phyloP scores from a whole-genome alignment of 179 eudicot genomes.

The Patellifolia procumbens region DNA sequence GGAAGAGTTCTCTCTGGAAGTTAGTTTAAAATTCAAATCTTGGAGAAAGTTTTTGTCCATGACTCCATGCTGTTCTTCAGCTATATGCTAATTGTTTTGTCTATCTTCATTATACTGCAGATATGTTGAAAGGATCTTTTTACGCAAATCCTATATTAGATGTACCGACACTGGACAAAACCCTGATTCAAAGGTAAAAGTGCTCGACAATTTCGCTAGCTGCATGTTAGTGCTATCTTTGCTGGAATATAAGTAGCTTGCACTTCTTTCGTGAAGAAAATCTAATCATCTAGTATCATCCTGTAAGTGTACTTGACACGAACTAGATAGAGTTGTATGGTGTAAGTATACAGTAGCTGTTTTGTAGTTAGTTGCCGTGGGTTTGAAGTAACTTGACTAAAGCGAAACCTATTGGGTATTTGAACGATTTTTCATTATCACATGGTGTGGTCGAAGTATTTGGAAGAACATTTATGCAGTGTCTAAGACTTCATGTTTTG shows the following conservation, averaged over 20 bases:
- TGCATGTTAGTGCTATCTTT: slow-evolving; percentile 4
- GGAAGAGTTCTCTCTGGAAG: not conserved
- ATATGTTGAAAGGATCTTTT: slow-evolving; percentile 87
- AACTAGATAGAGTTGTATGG: not conserved
- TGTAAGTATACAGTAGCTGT: not conserved
- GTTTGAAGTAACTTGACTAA: not conserved
- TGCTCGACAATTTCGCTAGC: not conserved
- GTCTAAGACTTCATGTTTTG: not conserved
- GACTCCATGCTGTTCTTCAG: not conserved
- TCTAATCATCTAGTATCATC: not conserved
- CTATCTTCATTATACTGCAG: slow-evolving; percentile 43
- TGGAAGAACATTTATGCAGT: not conserved
- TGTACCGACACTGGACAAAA: slow-evolving; percentile 63
- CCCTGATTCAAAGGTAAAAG: slow-evolving; percentile 68
- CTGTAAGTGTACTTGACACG: not conserved
- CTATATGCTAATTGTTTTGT: slow-evolving; percentile 1
- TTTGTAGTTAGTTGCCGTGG: not conserved
- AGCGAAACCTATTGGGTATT: not conserved
- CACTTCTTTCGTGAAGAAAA: not conserved
- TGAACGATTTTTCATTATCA: not conserved
- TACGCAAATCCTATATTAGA: slow-evolving; percentile 94
- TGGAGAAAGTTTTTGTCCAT: not conserved
- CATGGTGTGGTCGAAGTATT: not conserved
- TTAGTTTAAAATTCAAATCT: not conserved
- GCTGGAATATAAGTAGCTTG: not conserved